Base-by-base conservation (phyloP, 352 stramenopile genomes). In the Pythium volutum region DNA sequence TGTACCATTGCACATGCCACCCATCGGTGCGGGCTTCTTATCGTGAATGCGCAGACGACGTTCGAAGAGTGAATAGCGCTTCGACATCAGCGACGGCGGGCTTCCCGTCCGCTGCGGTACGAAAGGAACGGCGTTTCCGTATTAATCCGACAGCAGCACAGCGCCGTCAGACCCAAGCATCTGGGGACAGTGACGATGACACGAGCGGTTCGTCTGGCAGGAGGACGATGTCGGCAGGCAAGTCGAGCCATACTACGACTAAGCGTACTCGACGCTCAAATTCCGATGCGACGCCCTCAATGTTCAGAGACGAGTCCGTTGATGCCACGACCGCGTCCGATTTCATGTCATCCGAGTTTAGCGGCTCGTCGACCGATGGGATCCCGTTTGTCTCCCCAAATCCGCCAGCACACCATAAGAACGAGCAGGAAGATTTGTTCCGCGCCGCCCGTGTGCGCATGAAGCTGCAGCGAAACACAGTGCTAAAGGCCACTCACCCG, bases 341-440 rank as follows among this genome's bases (percentile, higher is more conserved):
- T 39, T 70, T 70, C 31, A 49, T 55, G 2, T 64, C 49, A 0
- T 64, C 63, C 11, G 63, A 70, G 8, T 51, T 60, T 26, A 64
- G 55, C 31, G 48, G 54, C 42, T 66, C 64, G 4, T 70, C 64
- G 12, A 70, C 50, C 5, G 64, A 70, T 34, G 58, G 63, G 3
- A 38, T 66, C n/a, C 33, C 50, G 36, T 61, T 66, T 34, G 49
- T 41, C 1, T 59, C 38, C 15, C 18, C 39, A 8, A 33, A 48
- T 23, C 59, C 52, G 5, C 43, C 26, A 75, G 39, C 47, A 1
- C 55, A 64, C 16, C 71, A 79, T 54, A 84, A 84, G 58, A 86
- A 76, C 45, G 83, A 90, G 38, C 83, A 93, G 38, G 83, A 93
- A 54, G 79, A 93, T 52, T 47, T 93, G 2, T 91, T 93, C 62